Evolutionary conservation across 2,329 filamentous ascomycete genomes (phyloP).

Genomic region (Phoma sp.): DNA sequence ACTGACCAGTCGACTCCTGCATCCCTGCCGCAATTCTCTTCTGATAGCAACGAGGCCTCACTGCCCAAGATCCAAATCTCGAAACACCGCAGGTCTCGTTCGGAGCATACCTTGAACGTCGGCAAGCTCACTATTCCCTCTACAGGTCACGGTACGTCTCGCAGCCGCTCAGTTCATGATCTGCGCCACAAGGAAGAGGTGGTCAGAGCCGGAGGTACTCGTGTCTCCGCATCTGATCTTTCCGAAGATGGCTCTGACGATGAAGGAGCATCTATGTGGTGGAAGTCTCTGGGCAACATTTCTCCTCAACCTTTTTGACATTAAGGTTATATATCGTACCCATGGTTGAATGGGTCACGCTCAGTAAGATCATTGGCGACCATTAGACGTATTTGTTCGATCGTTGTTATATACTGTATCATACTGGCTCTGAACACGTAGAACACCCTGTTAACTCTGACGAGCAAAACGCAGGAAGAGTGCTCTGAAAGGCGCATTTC

Average conservation of each 20-base stretch:
- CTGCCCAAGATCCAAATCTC: background rate
- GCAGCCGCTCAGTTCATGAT: background rate
- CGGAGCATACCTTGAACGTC: slow-evolving; percentile 1
- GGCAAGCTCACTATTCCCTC: background rate
- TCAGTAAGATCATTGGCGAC: no score
- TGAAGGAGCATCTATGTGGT: background rate
- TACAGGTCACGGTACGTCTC: background rate
- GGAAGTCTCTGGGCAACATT: background rate
- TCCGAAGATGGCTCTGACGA: background rate
- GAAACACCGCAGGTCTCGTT: background rate
- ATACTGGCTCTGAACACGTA: no score
- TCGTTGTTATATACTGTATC: no score
- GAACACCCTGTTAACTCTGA: no score
- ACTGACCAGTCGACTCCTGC: background rate
- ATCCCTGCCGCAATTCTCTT: background rate
- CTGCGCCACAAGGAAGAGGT: background rate
- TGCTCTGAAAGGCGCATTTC: no score
- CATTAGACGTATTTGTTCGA: no score
- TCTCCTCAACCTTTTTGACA: background rate
- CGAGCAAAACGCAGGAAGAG: no score
- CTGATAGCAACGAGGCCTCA: background rate
- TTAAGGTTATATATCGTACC: no score
- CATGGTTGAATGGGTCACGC: no score
- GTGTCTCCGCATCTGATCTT: background rate
- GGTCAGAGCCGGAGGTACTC: background rate